Percentiles rank a stretch among this genome's conserved stretches.
Evolutionary conservation across 2,329 filamentous ascomycete genomes (phyloP).

Genomic region (Fusarium transvaalense): DNA sequence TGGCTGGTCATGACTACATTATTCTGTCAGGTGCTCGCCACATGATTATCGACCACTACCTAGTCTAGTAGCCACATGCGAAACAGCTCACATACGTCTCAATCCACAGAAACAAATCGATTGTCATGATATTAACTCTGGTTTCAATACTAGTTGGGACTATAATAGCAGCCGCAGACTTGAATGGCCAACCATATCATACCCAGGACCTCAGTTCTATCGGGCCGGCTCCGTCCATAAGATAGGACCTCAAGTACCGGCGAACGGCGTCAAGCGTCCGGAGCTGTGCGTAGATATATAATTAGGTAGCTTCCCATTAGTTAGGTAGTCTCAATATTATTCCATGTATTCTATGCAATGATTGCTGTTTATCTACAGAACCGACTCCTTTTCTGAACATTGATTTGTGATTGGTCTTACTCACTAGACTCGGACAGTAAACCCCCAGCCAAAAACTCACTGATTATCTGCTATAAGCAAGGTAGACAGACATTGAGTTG

Average conservation of each 20-base stretch:
- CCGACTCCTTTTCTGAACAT: neutral
- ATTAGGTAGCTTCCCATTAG: neutral
- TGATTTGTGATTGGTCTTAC: neutral
- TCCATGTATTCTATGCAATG: neutral
- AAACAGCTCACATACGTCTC: neutral
- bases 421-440: neutral
- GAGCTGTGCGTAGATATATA: conserved; percentile 14
- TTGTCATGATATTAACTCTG: neutral
- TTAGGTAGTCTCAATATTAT: neutral
- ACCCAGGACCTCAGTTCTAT: neutral
- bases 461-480: conserved; percentile 17
- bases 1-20: conserved; percentile 1
- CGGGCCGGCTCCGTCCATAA: conserved; percentile 22
- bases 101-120: neutral
- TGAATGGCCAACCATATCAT: neutral
- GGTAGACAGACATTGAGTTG: neutral
- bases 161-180: neutral
- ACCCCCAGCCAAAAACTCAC: conserved; percentile 6
- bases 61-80: conserved; percentile 20
- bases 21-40: conserved; percentile 29
- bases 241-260: conserved; percentile 15
- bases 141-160: neutral
- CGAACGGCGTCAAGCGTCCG: conserved; percentile 31
- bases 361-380: conserved; percentile 6
- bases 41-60: conserved; percentile 3